phyloP scores from a whole-genome alignment of 2,329 filamentous ascomycete species.

The Graphilbum ipis-grandicollis region DNA sequence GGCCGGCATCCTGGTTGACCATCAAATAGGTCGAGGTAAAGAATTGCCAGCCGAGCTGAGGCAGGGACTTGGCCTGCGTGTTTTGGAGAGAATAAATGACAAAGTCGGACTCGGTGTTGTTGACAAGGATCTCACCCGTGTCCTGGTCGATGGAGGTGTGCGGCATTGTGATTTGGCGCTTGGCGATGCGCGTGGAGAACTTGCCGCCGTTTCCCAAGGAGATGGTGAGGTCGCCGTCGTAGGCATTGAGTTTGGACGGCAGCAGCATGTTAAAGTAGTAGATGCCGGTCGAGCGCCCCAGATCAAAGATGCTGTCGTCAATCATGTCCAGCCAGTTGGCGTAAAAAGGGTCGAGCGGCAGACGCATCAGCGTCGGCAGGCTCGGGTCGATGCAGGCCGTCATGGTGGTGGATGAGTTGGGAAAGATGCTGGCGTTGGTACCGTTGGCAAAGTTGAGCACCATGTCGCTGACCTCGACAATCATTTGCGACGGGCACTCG shows the following conservation, averaged over 20 bases:
- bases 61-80: slow-evolving; percentile 10
- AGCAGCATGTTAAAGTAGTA: neutral
- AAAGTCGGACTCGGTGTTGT: slow-evolving; percentile 10
- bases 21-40: slow-evolving; percentile 15
- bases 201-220: slow-evolving; percentile 7
- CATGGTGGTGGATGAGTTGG: slow-evolving; percentile 3
- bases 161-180: slow-evolving; percentile 15
- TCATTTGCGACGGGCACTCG: slow-evolving; percentile 13
- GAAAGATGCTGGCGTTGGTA: slow-evolving; percentile 14
- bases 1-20: slow-evolving; percentile 13
- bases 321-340: slow-evolving; percentile 3
- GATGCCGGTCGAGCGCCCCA: slow-evolving; percentile 6
- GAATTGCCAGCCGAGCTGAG: slow-evolving; percentile 13
- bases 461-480: slow-evolving; percentile 14
- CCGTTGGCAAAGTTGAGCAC: slow-evolving; percentile 17
- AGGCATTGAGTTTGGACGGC: neutral
- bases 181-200: slow-evolving; percentile 12
- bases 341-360: slow-evolving; percentile 11
- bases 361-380: slow-evolving; percentile 8
- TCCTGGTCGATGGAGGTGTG: neutral
- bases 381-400: slow-evolving; percentile 10
- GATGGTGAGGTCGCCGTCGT: slow-evolving; percentile 9
- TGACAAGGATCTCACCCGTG: slow-evolving; percentile 3
- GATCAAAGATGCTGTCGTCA: neutral
- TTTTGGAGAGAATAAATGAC: slow-evolving; percentile 11